Conservation (phyloP, 202 grass and related monocot species). For the Setaria viridis region DNA sequence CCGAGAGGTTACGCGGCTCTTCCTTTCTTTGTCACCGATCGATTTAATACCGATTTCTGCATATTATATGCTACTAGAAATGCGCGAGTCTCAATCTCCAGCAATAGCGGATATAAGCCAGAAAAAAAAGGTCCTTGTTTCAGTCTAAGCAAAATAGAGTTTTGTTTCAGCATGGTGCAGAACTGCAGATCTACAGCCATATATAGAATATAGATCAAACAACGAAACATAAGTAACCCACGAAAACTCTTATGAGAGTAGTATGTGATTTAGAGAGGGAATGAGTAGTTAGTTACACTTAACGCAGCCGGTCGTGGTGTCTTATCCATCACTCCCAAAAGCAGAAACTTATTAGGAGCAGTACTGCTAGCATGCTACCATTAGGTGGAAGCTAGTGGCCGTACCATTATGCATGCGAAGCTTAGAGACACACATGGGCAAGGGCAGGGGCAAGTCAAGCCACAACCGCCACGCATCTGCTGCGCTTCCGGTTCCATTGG, state of each 20-base stretch:
- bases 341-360: neutral
- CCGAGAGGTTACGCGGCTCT: neutral
- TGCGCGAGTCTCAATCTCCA: too few relatives aligned
- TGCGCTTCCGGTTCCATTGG: neutral
- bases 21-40: neutral
- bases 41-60: neutral
- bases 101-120: neutral
- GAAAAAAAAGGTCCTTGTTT: neutral
- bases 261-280: neutral
- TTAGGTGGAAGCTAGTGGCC: slow-evolving; percentile 8
- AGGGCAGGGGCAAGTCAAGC: slow-evolving; percentile 29
- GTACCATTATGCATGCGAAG: slow-evolving; percentile 11
- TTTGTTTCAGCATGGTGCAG: neutral
- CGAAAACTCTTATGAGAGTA: too few relatives aligned
- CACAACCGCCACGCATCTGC: slow-evolving; percentile 19
- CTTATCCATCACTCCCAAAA: slow-evolving; percentile 30
- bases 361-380: neutral
- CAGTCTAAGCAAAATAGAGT: neutral
- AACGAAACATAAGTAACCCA: neutral
- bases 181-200: neutral
- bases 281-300: neutral
- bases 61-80: too few relatives aligned
- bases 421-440: neutral
- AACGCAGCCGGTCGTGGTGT: neutral
- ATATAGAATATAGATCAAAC: neutral